phyloP scores from a whole-genome alignment of 108 stramenopile genomes.

The Conticribra weissflogii region DNA sequence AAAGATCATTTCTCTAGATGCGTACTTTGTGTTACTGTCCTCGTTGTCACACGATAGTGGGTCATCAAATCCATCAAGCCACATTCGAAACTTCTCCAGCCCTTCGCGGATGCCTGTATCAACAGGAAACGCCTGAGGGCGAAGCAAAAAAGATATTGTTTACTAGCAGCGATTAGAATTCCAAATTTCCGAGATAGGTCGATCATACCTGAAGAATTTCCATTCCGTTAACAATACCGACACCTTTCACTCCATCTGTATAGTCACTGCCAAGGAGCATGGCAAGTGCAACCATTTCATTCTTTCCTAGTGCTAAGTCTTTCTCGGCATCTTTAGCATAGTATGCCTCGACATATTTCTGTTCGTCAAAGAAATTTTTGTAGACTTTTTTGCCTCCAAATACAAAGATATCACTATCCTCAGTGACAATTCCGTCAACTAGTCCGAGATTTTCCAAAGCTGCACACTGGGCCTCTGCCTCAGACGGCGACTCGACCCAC shows the following conservation, averaged over 20 bases:
- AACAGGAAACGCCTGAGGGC: constrained; percentile 67
- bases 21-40: constrained; percentile 14
- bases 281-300: constrained; percentile 89
- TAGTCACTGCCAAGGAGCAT: constrained; percentile 98
- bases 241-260: constrained; percentile 95
- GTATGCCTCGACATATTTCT: constrained; percentile 96
- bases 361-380: constrained; percentile 95
- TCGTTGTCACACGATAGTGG: constrained; percentile 14
- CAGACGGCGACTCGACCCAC: constrained; percentile 95
- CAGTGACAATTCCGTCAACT: constrained; percentile 97
- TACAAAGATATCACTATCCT: constrained; percentile 97
- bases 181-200: no score
- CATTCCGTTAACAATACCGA: constrained; percentile 99
- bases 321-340: constrained; percentile 75
- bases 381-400: constrained; percentile 92
- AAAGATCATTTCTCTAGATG: constrained; percentile 43
- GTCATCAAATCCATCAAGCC: constrained; percentile 89
- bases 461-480: constrained; percentile 98
- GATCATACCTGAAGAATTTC: constrained; percentile 76
- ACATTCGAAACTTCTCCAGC: constrained; percentile 74
- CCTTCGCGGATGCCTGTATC: constrained; percentile 60
- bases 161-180: no score
- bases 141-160: no score
- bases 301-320: constrained; percentile 85
- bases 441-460: constrained; percentile 85